Evolutionary conservation across 2,329 filamentous ascomycete species (phyloP).

Genomic region (Neocucurbitaria cava): DNA sequence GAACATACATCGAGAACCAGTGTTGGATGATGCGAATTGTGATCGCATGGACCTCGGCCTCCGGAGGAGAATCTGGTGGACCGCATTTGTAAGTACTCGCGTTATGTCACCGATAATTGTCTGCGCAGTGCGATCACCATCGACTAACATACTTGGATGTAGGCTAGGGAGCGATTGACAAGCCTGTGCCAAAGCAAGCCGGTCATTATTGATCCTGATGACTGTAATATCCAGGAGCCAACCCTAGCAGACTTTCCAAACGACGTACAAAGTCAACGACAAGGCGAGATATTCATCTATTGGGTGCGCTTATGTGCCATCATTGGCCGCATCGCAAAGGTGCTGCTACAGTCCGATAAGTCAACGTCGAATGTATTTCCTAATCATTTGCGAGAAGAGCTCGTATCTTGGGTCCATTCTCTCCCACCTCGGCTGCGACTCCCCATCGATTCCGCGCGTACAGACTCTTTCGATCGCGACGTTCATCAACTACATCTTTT

Average conservation of each 20-base stretch:
- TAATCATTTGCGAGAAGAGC: slow-evolving; percentile 23
- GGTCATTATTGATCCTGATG: slow-evolving; percentile 28
- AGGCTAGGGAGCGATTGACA: slow-evolving; percentile 31
- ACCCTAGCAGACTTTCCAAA: slow-evolving; percentile 25
- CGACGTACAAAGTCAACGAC: slow-evolving; percentile 26
- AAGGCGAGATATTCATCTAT: slow-evolving; percentile 30
- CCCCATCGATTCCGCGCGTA: slow-evolving; percentile 21
- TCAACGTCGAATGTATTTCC: slow-evolving; percentile 11
- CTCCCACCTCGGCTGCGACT: slow-evolving; percentile 19
- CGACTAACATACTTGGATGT: not conserved
- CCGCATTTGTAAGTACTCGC: slow-evolving; percentile 23
- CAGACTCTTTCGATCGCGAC: slow-evolving; percentile 24
- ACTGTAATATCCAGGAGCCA: slow-evolving; percentile 27
- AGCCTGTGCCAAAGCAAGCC: slow-evolving; percentile 32
- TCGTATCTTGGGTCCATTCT: slow-evolving; percentile 26
- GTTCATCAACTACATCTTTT: slow-evolving; percentile 32
- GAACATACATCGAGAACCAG: slow-evolving; percentile 28
- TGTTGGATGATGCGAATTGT: slow-evolving; percentile 13
- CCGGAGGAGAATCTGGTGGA: slow-evolving; percentile 32
- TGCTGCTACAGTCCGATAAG: slow-evolving; percentile 18
- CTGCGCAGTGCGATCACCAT: not conserved
- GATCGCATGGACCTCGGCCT: slow-evolving; percentile 19
- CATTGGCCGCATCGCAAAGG: slow-evolving; percentile 29
- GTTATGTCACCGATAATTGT: not conserved
- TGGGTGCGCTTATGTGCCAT: slow-evolving; percentile 32